Evolutionary conservation across 140 eudicot species (phyloP).

Genomic region (Oenanthe javanica): DNA sequence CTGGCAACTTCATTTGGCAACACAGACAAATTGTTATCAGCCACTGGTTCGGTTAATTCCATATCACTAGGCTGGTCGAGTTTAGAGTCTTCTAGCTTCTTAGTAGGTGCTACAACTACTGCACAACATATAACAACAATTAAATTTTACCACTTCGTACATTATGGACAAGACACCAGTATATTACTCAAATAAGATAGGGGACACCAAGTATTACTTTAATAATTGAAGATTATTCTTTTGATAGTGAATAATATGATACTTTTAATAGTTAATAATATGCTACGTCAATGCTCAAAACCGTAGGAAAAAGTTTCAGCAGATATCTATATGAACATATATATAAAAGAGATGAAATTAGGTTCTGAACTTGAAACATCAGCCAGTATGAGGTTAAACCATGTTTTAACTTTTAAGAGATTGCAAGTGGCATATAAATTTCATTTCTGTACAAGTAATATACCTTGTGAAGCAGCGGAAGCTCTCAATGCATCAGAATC

Average conservation of each 20-base stretch:
- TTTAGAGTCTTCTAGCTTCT: slow-evolving; percentile 9
- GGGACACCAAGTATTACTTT: not conserved
- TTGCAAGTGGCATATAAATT: not conserved
- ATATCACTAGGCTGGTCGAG: not conserved
- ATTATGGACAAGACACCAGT: not conserved
- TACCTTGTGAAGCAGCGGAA: slow-evolving; percentile 57
- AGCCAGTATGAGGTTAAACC: not conserved
- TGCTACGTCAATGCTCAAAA: not conserved
- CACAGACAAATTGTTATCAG: slow-evolving; percentile 19
- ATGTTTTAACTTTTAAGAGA: not conserved
- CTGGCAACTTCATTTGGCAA: slow-evolving; percentile 20
- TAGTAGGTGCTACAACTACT: not conserved
- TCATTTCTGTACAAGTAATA: not conserved
- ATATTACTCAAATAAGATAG: not conserved
- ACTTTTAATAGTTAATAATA: too few species aligned
- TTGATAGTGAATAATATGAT: not conserved
- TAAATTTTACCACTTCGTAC: not conserved
- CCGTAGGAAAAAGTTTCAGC: not conserved
- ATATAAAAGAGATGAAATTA: not conserved
- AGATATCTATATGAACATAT: not conserved
- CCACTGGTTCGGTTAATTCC: not conserved
- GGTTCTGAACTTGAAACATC: not conserved
- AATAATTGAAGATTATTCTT: not conserved
- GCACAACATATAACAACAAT: not conserved
- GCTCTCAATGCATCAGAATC: slow-evolving; percentile 47